These are phyloP conservation scores for Neurospora sp. DNA, from an alignment of 495 filamentous ascomycete species.

Conservation along the genomic window DNA sequence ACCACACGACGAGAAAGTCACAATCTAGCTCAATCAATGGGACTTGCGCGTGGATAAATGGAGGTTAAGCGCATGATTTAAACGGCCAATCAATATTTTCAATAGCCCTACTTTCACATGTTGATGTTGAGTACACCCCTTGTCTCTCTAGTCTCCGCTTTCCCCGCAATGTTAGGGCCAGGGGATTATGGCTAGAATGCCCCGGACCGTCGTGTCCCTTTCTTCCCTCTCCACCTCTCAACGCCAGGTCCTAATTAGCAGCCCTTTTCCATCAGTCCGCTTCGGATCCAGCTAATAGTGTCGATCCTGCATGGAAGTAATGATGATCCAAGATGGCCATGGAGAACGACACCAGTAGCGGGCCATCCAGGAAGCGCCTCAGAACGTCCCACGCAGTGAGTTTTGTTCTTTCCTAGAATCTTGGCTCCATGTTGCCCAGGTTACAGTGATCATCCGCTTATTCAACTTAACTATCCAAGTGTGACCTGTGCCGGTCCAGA, in stretches of 20 bases:
- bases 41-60: background rate
- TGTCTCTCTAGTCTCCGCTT: background rate
- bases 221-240: background rate
- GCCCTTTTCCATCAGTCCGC: slow-evolving; percentile 9
- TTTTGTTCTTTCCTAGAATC: background rate
- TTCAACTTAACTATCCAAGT: background rate
- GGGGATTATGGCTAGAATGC: background rate
- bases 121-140: background rate
- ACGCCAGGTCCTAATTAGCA: background rate
- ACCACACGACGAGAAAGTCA: slow-evolving; percentile 14
- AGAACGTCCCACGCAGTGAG: slow-evolving; percentile 18
- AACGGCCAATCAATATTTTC: background rate
- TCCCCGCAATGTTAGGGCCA: slow-evolving; percentile 3
- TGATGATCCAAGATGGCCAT: background rate
- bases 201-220: slow-evolving; percentile 2
- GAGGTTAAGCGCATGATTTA: background rate
- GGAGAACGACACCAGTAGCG: slow-evolving; percentile 4
- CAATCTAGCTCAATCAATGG: background rate
- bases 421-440: background rate
- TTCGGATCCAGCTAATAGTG: slow-evolving; percentile 6
- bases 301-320: background rate
- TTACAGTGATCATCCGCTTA: background rate
- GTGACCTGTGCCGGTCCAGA: slow-evolving; percentile 16
- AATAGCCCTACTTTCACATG: background rate
- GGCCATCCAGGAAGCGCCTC: slow-evolving; percentile 16